These are phyloP conservation scores for Ilyonectria robusta DNA, from an alignment of 2,329 filamentous ascomycete species.

Conservation along the genomic window DNA sequence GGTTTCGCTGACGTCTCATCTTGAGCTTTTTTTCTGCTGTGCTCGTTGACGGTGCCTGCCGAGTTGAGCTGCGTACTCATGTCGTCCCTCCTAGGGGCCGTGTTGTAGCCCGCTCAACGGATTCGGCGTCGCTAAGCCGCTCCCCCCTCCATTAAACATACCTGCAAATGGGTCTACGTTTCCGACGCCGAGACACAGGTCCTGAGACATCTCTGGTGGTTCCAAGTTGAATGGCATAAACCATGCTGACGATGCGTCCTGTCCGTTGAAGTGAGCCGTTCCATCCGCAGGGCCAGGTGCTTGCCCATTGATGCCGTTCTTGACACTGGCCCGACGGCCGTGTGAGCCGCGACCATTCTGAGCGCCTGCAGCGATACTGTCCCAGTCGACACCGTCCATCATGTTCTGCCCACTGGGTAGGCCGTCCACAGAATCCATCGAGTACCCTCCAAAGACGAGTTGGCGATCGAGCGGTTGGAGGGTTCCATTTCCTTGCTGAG, in stretches of 20 bases:
- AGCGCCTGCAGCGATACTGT: constrained; percentile 54
- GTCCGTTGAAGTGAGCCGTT: constrained; percentile 47
- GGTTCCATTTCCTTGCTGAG: constrained; percentile 64
- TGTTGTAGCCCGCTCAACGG: constrained; percentile 52
- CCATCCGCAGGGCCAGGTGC: constrained; percentile 37
- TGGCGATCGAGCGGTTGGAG: constrained; percentile 82
- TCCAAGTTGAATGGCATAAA: constrained; percentile 95
- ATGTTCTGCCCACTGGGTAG: constrained; percentile 55
- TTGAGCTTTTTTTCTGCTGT: constrained; percentile 4
- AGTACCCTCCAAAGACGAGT: constrained; percentile 82
- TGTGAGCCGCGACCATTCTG: constrained; percentile 46
- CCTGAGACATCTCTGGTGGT: constrained; percentile 73
- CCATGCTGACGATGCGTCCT: constrained; percentile 79
- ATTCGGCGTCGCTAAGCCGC: constrained; percentile 55
- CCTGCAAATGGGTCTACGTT: constrained; percentile 64
- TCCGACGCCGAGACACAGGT: constrained; percentile 58
- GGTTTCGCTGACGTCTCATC: constrained; percentile 1
- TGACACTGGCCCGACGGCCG: constrained; percentile 47
- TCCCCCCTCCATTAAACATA: constrained; percentile 61
- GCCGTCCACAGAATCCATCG: constrained; percentile 60
- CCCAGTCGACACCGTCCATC: constrained; percentile 62
- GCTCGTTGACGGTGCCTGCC: background rate
- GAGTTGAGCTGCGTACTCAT: constrained; percentile 30
- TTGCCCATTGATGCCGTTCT: constrained; percentile 50
- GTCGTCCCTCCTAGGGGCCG: constrained; percentile 44